phyloP scores from a whole-genome alignment of 176 grass and related monocot genomes.

The Oryza officinalis region DNA sequence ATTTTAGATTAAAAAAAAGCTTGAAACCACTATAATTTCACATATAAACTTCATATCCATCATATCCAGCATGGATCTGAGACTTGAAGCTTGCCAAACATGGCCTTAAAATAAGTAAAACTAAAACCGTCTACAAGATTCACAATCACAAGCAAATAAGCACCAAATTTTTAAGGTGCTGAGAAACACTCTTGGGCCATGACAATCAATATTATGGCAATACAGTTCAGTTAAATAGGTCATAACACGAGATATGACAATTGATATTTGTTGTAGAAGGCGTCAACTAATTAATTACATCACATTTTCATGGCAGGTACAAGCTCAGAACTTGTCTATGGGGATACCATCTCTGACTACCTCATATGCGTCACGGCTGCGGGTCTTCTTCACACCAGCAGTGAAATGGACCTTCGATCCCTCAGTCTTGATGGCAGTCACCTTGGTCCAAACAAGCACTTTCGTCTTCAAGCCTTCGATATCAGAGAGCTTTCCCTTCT shows the following conservation, averaged over 20 bases:
- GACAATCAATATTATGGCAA: background rate
- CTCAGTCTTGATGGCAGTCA: slow-evolving; percentile 66
- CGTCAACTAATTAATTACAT: slow-evolving; percentile 39
- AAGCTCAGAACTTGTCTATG: slow-evolving; percentile 83
- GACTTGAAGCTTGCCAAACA: no score
- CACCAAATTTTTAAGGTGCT: background rate
- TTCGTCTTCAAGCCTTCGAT: slow-evolving; percentile 92
- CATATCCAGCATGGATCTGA: no score
- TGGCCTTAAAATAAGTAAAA: no score
- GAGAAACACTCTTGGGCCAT: background rate
- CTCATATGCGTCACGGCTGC: slow-evolving; percentile 79
- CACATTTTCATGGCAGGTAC: slow-evolving; percentile 7
- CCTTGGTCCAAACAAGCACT: slow-evolving; percentile 85
- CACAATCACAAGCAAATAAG: background rate
- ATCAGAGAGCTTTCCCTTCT: slow-evolving; percentile 85
- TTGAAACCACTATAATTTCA: no score
- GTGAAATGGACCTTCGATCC: slow-evolving; percentile 84
- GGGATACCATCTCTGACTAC: slow-evolving; percentile 75
- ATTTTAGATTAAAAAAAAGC: no score
- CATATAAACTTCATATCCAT: no score
- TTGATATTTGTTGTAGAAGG: background rate
- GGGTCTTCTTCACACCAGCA: slow-evolving; percentile 69
- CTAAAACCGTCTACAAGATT: background rate
- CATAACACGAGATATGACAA: background rate
- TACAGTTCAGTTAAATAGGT: background rate